These are phyloP conservation scores for Wickerhamomyces bovis DNA, from an alignment of 805 yeast genomes.

Conservation along the genomic window DNA sequence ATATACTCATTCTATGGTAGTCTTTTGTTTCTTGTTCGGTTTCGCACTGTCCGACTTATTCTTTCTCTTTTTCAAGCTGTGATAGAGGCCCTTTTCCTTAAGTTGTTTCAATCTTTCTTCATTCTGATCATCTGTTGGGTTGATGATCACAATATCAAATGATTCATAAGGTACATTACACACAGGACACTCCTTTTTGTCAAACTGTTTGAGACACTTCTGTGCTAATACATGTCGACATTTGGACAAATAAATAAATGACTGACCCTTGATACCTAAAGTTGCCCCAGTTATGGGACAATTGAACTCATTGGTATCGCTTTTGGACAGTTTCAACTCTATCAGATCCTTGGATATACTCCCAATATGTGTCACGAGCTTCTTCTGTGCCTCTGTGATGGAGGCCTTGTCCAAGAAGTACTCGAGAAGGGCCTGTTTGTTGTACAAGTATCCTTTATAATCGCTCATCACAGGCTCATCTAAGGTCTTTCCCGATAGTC, in stretches of 20 bases:
- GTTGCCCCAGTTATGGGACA: conserved; percentile 35
- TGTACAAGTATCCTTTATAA: conserved; percentile 56
- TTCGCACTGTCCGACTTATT: neutral
- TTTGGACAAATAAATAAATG: conserved; percentile 39
- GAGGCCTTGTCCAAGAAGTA: conserved; percentile 38
- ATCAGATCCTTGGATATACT: conserved; percentile 37
- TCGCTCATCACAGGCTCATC: conserved; percentile 59
- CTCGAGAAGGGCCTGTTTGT: conserved; percentile 58
- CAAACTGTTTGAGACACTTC: conserved; percentile 25
- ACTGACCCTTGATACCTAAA: conserved; percentile 30
- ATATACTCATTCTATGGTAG: neutral
- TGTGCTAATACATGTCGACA: conserved; percentile 39
- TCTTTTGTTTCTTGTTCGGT: neutral
- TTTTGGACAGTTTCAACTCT: conserved; percentile 29
- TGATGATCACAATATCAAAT: conserved; percentile 33
- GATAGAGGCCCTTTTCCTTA: conserved; percentile 25
- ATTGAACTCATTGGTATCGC: conserved; percentile 21
- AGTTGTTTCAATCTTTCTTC: conserved; percentile 23
- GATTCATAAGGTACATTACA: conserved; percentile 28
- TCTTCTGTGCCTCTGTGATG: conserved; percentile 21
- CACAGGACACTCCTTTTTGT: conserved; percentile 32
- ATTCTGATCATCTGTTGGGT: conserved; percentile 20
- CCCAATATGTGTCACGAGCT: conserved; percentile 29
- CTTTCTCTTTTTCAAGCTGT: conserved; percentile 29
- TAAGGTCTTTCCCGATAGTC: conserved; percentile 37